Conservation (phyloP, 495 filamentous ascomycete species). For the Penicillium salamii region DNA sequence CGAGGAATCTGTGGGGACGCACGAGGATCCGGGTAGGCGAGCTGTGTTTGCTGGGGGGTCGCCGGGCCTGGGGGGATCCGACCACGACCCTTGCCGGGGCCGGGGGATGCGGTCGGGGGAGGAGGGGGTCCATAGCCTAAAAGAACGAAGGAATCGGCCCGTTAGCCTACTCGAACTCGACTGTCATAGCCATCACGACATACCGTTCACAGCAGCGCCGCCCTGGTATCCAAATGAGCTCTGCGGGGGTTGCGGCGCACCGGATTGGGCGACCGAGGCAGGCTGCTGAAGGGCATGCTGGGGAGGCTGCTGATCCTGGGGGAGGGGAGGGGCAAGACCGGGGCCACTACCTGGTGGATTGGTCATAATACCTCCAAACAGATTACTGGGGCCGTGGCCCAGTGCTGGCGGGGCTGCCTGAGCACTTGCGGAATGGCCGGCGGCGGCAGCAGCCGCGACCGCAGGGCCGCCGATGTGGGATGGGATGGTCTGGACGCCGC, state of each 20-base stretch:
- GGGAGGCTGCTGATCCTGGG: slow-evolving; percentile 61
- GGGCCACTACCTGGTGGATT: slow-evolving; percentile 83
- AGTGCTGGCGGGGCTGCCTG: slow-evolving; percentile 83
- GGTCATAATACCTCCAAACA: slow-evolving; percentile 95
- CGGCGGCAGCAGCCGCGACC: slow-evolving; percentile 50
- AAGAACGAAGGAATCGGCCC: neutral
- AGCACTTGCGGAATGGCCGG: slow-evolving; percentile 72
- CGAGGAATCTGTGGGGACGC: slow-evolving; percentile 84
- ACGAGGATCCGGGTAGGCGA: slow-evolving; percentile 77
- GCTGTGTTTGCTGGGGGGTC: slow-evolving; percentile 85
- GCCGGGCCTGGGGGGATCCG: slow-evolving; percentile 67
- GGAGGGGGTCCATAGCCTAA: slow-evolving; percentile 68
- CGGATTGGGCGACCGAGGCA: slow-evolving; percentile 57
- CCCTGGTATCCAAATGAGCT: slow-evolving; percentile 60
- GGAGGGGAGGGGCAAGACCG: slow-evolving; percentile 79
- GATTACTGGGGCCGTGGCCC: slow-evolving; percentile 85
- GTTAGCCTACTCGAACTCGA: slow-evolving; percentile 29
- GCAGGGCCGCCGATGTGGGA: slow-evolving; percentile 57
- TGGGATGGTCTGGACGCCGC: slow-evolving; percentile 67
- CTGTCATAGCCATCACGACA: slow-evolving; percentile 31
- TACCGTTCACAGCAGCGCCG: slow-evolving; percentile 65
- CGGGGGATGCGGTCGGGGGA: slow-evolving; percentile 81
- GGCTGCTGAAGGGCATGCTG: slow-evolving; percentile 58
- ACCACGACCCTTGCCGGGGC: slow-evolving; percentile 63
- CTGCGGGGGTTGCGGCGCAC: slow-evolving; percentile 61